These are phyloP conservation scores for Diaporthe capsici DNA, from an alignment of 2,329 filamentous ascomycete genomes.

Conservation along the genomic window DNA sequence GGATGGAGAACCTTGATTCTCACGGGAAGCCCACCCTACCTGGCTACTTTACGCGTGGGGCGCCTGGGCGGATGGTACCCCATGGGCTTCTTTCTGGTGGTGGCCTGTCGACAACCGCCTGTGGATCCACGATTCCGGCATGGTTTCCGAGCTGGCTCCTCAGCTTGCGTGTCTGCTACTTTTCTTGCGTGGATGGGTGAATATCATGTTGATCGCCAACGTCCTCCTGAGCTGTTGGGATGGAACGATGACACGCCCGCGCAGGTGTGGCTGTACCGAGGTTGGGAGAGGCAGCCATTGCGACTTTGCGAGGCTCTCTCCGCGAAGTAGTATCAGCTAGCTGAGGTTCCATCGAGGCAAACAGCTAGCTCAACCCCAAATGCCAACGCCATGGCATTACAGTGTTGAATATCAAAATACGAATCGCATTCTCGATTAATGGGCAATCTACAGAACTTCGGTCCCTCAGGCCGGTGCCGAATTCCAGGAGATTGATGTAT, in stretches of 20 bases:
- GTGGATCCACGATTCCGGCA: slow-evolving; percentile 29
- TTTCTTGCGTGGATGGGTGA: not conserved
- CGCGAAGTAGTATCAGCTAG: not conserved
- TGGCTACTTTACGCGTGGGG: slow-evolving; percentile 39
- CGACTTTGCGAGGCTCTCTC: not conserved
- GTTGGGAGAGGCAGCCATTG: not conserved
- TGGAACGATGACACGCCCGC: slow-evolving; percentile 2
- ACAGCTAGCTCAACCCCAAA: not conserved
- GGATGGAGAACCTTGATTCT: slow-evolving; percentile 36
- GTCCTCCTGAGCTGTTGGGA: slow-evolving; percentile 18
- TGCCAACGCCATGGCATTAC: not conserved
- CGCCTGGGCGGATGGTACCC: slow-evolving; percentile 21
- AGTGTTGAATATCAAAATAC: slow-evolving; percentile 23
- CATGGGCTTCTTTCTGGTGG: slow-evolving; percentile 29
- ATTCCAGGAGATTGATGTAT: slow-evolving; percentile 39
- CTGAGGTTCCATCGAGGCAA: slow-evolving; percentile 3
- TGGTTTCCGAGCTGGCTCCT: slow-evolving; percentile 20
- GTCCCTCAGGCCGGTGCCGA: slow-evolving; percentile 25
- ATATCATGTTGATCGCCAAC: slow-evolving; percentile 14
- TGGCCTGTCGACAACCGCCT: slow-evolving; percentile 28
- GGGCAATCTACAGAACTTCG: slow-evolving; percentile 23
- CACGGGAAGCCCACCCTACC: slow-evolving; percentile 18
- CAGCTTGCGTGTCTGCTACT: slow-evolving; percentile 4
- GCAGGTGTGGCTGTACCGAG: slow-evolving; percentile 3
- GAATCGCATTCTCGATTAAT: slow-evolving; percentile 25